Evolutionary conservation across 2,329 filamentous ascomycete genomes (phyloP), one percentile per base, ranked within the genome.

Genomic region (Aspergillus sp.): DNA sequence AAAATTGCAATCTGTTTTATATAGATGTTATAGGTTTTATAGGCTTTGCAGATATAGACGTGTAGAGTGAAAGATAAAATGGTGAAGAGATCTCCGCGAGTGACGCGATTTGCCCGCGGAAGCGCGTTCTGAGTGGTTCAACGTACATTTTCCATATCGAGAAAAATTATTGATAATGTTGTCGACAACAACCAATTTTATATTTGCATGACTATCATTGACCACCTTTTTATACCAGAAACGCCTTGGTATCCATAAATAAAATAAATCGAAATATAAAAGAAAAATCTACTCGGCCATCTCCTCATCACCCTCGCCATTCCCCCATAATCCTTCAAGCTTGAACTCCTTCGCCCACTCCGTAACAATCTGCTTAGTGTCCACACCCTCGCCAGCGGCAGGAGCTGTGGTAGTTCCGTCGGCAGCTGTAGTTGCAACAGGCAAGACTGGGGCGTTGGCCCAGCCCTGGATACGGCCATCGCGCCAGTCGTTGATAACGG

Each of bases 281-380:
- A 43, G 51, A 47, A 51, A 42, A 45, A 35, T 52, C 54, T 67
- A 70, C 58, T 70, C 66, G 47, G 63, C 68, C 66, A 71, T 68
- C 55, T 66, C 67, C 41, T 67, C 68, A 35, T 66, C 67, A 41
- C 54, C 62, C 20, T 60, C 61, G 33, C 74, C 82, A 63, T 89
- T 84, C 9, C 88, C 90, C 86, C 88, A 97, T 12, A 98, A 72
- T 2, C 89, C 93, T 53, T 96, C 93, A 7, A 98, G 78, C 74
- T 91, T 90, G 72, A 98, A 97, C 70, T 97, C 91, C 60, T 88
- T 83, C 6, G 90, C 88, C 90, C 91, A 95, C 66, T 94, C 85
- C 9, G 85, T 87, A 47, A 97, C 90, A 66, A 97, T 88, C 70
- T 89, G 74, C 74, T 94, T 90, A 67, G 77, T 75, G 52, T 94